Percentiles rank a stretch among this genome's conserved stretches.
These are phyloP conservation scores for Fusarium torreyae DNA, from an alignment of 2,329 filamentous ascomycete genomes.

Conservation along the genomic window DNA sequence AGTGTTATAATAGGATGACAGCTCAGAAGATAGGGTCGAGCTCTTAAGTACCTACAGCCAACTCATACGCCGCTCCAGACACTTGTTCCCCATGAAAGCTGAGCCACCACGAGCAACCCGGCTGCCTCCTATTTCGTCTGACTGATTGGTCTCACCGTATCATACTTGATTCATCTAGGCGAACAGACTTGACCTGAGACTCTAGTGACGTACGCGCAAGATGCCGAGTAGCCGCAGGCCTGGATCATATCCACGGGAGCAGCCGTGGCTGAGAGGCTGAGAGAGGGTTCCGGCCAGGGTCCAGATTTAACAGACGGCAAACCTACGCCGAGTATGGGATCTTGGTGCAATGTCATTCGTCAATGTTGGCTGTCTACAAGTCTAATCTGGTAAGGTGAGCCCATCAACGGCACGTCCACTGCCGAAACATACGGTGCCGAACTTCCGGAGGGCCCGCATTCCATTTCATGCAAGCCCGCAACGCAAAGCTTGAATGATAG, in stretches of 20 bases:
- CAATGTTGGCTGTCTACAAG: background rate
- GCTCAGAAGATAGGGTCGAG: conserved; percentile 31
- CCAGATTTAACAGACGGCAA: conserved; percentile 33
- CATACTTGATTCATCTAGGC: background rate
- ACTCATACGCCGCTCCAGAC: conserved; percentile 25
- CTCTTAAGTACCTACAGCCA: conserved; percentile 38
- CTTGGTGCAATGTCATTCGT: conserved; percentile 37
- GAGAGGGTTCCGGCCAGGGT: conserved; percentile 25
- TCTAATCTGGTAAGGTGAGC: conserved; percentile 33
- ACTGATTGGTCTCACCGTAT: conserved; percentile 30
- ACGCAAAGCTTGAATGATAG: conserved; percentile 11
- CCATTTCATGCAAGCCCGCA: conserved; percentile 28
- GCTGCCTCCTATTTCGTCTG: conserved; percentile 5
- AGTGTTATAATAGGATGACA: conserved; percentile 27
- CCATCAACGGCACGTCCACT: conserved; percentile 42
- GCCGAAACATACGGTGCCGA: conserved; percentile 48
- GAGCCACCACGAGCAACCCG: conserved; percentile 18
- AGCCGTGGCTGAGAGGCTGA: conserved; percentile 25
- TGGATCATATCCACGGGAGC: conserved; percentile 20
- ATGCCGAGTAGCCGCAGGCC: conserved; percentile 42
- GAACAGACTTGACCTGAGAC: conserved; percentile 3
- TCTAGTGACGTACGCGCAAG: conserved; percentile 35
- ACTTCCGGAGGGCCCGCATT: conserved; percentile 46
- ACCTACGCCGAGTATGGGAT: conserved; percentile 35
- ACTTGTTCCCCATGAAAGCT: conserved; percentile 4